Evolutionary conservation across 2,329 filamentous ascomycete species (phyloP).

Genomic region (Cladosporium sp.): DNA sequence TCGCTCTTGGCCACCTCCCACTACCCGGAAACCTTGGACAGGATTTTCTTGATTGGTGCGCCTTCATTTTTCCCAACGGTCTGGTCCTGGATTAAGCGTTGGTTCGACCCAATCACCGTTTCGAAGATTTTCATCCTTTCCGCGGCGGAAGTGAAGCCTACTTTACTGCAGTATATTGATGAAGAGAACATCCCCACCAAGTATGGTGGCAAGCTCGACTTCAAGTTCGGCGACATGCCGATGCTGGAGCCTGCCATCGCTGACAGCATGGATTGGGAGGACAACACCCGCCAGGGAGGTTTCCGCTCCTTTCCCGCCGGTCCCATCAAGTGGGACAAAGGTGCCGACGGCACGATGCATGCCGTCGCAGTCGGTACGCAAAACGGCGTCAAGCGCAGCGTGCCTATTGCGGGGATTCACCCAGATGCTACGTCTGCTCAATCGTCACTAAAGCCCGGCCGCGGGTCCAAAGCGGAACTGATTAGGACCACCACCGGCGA

Average conservation of each 20-base stretch:
- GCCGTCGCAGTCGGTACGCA: conserved; percentile 44
- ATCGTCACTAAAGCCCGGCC: conserved; percentile 26
- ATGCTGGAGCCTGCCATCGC: conserved; percentile 58
- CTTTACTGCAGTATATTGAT: conserved; percentile 78
- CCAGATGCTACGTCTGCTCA: conserved; percentile 21
- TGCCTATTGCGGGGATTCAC: conserved; percentile 37
- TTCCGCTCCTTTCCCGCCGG: conserved; percentile 43
- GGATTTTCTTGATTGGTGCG: conserved; percentile 83
- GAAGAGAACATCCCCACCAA: conserved; percentile 77
- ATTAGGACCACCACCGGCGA: conserved; percentile 19
- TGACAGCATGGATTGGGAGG: conserved; percentile 38
- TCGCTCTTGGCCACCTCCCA: conserved; percentile 84
- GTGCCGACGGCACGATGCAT: conserved; percentile 39
- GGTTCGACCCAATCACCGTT: conserved; percentile 40
- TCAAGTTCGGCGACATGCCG: conserved; percentile 70
- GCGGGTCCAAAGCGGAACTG: conserved; percentile 1
- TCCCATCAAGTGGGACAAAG: conserved; percentile 44
- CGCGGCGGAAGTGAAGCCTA: conserved; percentile 67
- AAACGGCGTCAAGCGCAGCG: conserved; percentile 37
- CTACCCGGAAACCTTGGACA: conserved; percentile 89
- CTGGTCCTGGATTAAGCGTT: conserved; percentile 92
- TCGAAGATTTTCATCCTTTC: conserved; percentile 94
- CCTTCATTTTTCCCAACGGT: conserved; percentile 89
- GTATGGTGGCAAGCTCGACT: conserved; percentile 85
- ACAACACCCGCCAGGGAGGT: conserved; percentile 22